Base-by-base conservation (phyloP, 2,329 filamentous ascomycete species). In the Aureobasidium vineae region DNA sequence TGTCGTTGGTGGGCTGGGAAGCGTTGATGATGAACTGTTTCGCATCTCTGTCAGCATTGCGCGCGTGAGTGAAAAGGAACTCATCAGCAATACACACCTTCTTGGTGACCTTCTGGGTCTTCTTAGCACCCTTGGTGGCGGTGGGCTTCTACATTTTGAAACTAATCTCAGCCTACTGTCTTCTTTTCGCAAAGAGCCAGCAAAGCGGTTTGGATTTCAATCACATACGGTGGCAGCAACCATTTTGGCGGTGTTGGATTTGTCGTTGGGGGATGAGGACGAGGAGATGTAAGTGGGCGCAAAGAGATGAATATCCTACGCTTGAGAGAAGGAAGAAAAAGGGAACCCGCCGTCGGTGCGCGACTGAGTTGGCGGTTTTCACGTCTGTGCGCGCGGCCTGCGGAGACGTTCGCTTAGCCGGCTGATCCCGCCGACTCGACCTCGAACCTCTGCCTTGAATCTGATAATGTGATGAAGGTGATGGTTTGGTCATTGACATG, bases 11-110 rank as follows among this genome's bases (percentile, higher is more conserved):
- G 77, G 95, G 95, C 85, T 98, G 94, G 78, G 91, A 93, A 82
- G 93, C 94, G 86, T 99, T 96, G 91, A 99, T 98, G 86, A 96
- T 89, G 89, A 92, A 99, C 94, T 96, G 75, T 60, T 47, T n/a
- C 15, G 43, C 67, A 53, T 10, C 28, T 68, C 52, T 31, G 52
- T 52, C 41, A 52, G 36, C 40, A 38, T 43, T 53, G 11, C 45
- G 28, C 53, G 60, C 67, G 11, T 31, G 28, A 21, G 7, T 26
- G 13, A 50, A 15, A 19, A 8, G 61, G 60, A 52, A 38, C 19
- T 15, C 7, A 6, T n/a, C 33, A 23, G 15, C 2, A n/a, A 21
- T 36, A 45, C 23, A 38, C 57, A 91, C 88, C 89, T 93, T 94
- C 87, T 93, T 92, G 79, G 90, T 92, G 78, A 88, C 82, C 88